phyloP scores from a whole-genome alignment of 805 yeast genomes.

The Ogataea degrootiae region DNA sequence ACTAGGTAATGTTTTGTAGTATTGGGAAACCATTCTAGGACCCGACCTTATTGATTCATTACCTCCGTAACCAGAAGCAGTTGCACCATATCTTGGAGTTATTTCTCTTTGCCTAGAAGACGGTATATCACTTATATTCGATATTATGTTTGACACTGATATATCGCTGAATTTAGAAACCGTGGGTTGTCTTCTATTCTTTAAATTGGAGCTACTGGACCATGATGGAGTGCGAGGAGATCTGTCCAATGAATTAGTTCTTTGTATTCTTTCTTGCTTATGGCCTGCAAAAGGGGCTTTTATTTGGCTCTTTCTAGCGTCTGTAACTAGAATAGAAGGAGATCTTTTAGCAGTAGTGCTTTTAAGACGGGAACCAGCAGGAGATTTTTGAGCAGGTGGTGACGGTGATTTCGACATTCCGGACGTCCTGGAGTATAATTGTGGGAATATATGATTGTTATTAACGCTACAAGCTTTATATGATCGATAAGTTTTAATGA shows the following conservation, averaged over 20 bases:
- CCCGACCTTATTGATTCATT: constrained; percentile 16
- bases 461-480: too few species aligned
- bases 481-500: too few species aligned
- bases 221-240: constrained; percentile 11
- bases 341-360: constrained; percentile 68
- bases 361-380: too few species aligned
- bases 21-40: constrained; percentile 37
- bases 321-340: constrained; percentile 92
- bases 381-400: constrained; percentile 10
- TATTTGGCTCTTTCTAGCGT: constrained; percentile 55
- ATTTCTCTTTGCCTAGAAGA: constrained; percentile 48
- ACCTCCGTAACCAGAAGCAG: constrained; percentile 10
- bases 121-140: constrained; percentile 82
- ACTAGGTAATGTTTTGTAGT: constrained; percentile 53
- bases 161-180: constrained; percentile 61
- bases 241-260: constrained; percentile 13
- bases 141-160: constrained; percentile 72
- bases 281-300: constrained; percentile 81
- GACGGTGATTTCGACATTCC: not conserved
- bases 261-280: constrained; percentile 23
- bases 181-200: constrained; percentile 16
- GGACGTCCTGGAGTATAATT: not conserved
- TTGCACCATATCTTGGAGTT: constrained; percentile 17
- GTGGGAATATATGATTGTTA: too few species aligned
- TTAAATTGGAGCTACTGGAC: constrained; percentile 7